Evolutionary conservation across 2,329 filamentous ascomycete species (phyloP), one percentile per base, ranked within the genome.

Genomic region (Fusarium transvaalense): DNA sequence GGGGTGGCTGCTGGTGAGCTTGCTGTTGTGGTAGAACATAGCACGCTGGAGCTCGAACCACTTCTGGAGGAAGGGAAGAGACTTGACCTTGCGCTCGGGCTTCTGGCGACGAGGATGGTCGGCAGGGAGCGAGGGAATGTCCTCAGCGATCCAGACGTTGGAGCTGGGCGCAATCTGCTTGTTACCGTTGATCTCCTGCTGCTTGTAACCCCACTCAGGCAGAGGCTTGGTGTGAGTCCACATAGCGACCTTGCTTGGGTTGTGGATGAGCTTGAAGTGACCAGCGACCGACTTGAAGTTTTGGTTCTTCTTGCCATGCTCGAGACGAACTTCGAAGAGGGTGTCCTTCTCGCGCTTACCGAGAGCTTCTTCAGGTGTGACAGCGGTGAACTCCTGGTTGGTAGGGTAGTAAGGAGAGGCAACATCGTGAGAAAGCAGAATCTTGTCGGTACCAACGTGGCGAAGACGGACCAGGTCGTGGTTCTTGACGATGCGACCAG

Each of bases 1-100:
- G 2, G 96, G 96, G 79, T 99, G 96, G 78, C 93, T 97, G 83
- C 94, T 97, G 43, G 96, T 99, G 77, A 99, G 84, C 75, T 97
- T 95, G 80, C 94, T 98, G 87, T 99, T 99, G 86, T 99, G 96
- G 87, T 92, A 95, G 87, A 99, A 99, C 94, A 99, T 99, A 74
- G 94, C 93, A 50, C 95, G 89, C 82, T 99, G 96, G 61, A 99
- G 87, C 84, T 99, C 96, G 69, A 97, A 89, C 86, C 95, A 99
- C 84, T 99, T 99, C 76, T 88, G 89, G 71, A 97, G 82, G 86
- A 99, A 99, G 19, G 94, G 90, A 76, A 98, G 79, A 21, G 85
- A 85, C 85, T 97, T 97, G 77, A 95, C 87, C 82, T 95, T 86
- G 74, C 89, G 90, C 75, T 90, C 87, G 66, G 92, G 87, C 83